Evolutionary conservation across 495 filamentous ascomycete species (phyloP), one percentile per base, ranked within the genome.

Genomic region (Aspergillus affinis): DNA sequence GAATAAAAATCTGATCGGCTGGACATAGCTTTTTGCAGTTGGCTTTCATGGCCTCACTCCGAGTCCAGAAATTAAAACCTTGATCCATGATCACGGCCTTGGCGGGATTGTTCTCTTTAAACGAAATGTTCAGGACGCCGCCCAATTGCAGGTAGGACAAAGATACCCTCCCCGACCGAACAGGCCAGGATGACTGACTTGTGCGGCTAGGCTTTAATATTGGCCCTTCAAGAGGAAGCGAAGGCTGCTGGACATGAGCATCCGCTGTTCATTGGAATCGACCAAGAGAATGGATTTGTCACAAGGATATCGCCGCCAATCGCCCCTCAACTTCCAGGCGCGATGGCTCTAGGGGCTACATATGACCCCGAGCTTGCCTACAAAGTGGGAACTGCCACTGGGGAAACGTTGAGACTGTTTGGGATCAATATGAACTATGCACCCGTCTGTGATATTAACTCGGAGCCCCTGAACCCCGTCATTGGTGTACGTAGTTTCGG

Each of bases 101-200:
- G 79, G 79, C 27, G 72, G 76, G 2, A 66, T 82, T 56, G 74
- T 82, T 36, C 65, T 82, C 3, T 82, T 82, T 60, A 72, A 71
- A 13, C 67, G 79, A 12, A 82, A 82, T 58, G 71, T 81, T 21
- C 57, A 69, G 21, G 68, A 68, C 69, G 74, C 69, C 2, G 62
- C 56, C 7, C 78, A 81, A 57, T 71, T 82, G 18, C 72, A 73
- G 61, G 74, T 78, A 55, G 51, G 66, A 15, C 44, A 17, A 32
- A 51, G 3, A 12, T 8, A 32, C 26, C 20, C 50, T 6, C 1
- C 41, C 19, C 19, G 19, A 6, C 20, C 1, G 4, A 17, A 2
- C 36, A 41, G 9, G 36, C 13, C 13, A 41, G 45, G 2, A 46
- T 54, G 60, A 41, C 18, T 45, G 36, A n/a, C 36, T 32, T 36